Evolutionary conservation across 257 asterid genomes (phyloP), one percentile per base, ranked within the genome.

Genomic region (Ballota nigra): DNA sequence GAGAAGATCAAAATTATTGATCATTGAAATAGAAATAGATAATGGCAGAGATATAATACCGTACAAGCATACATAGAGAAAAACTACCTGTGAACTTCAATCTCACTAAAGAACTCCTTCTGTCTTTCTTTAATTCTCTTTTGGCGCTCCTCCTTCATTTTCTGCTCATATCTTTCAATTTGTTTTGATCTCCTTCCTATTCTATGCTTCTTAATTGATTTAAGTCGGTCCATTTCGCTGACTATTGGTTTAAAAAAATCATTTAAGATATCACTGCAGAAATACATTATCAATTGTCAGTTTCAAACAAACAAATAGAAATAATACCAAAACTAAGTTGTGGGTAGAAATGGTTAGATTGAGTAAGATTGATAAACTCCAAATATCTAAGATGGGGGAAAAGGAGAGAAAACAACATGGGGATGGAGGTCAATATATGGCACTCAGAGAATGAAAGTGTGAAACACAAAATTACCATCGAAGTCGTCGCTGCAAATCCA

Each of bases 131-230:
- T 93, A 61, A 85, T 86, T 83, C 99, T 87, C 91, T 84, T 89
- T 56, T 88, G 96, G 12, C 99, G 93, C 81, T 95, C 99, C 87
- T 95, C 99, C 84, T 95, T 95, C 98, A 95, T 95, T 81, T 83
- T 95, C 85, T 86, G 98, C 78, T 95, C 99, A 77, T 88, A 95
- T 78, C 96, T 86, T 83, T 95, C 99, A 41, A 88, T 72, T 82
- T 95, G 98, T 78, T 92, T 95, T 26, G 99, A 92, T 80, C 94
- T 87, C 93, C 99, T 92, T 58, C 99, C 99, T 36, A 95, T 89
- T 84, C 99, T 84, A 77, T 86, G 92, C 78, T 95, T 95, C 87
- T 95, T 95, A 28, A 88, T 81, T 29, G 96, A 88, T 75, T 92
- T 95, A 79, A 95, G 77, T 77, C 92, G 91, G 62, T 95, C 98